Percentiles rank a stretch among this genome's conserved stretches.
These are phyloP conservation scores for Chytriomyces confervae DNA, from an alignment of 192 early-diverging fungal genomes.

Conservation along the genomic window DNA sequence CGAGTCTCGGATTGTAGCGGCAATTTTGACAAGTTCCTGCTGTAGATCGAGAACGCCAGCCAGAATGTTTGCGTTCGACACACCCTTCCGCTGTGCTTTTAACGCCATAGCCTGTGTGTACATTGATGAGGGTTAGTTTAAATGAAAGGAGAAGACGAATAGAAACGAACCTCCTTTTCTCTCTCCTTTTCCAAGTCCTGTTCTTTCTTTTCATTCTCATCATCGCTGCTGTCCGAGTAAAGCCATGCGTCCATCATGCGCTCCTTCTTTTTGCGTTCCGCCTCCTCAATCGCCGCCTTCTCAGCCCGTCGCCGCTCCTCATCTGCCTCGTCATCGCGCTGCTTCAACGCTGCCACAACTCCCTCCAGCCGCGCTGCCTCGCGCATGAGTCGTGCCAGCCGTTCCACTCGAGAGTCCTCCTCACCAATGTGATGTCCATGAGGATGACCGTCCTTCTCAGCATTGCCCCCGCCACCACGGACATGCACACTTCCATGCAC, in stretches of 20 bases:
- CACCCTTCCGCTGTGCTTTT: slow-evolving; percentile 11
- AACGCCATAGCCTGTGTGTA: neutral
- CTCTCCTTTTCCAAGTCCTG: too few species aligned
- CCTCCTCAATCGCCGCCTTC: slow-evolving; percentile 1
- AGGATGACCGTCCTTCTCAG: neutral
- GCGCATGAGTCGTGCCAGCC: slow-evolving; percentile 9
- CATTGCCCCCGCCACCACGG: slow-evolving; percentile 4
- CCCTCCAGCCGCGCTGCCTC: slow-evolving; percentile 12
- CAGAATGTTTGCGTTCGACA: slow-evolving; percentile 19
- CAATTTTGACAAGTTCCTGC: neutral
- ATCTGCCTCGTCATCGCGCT: slow-evolving; percentile 18
- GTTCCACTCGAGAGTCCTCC: neutral
- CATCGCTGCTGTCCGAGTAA: slow-evolving; percentile 14
- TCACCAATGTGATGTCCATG: neutral
- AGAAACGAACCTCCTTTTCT: neutral
- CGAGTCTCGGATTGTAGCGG: neutral
- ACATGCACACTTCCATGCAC: slow-evolving; percentile 1
- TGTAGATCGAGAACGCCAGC: slow-evolving; percentile 5
- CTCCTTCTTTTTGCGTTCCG: slow-evolving; percentile 6
- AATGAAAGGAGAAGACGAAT: neutral
- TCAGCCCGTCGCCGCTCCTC: neutral
- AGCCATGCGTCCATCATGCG: slow-evolving; percentile 20
- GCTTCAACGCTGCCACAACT: slow-evolving; percentile 7
- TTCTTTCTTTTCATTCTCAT: slow-evolving; percentile 15
- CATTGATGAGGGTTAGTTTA: neutral